Percentiles rank a stretch among this genome's conserved stretches.
Evolutionary conservation across 164 flowering plant species (phyloP).

Genomic region (Magnolia officinalis): DNA sequence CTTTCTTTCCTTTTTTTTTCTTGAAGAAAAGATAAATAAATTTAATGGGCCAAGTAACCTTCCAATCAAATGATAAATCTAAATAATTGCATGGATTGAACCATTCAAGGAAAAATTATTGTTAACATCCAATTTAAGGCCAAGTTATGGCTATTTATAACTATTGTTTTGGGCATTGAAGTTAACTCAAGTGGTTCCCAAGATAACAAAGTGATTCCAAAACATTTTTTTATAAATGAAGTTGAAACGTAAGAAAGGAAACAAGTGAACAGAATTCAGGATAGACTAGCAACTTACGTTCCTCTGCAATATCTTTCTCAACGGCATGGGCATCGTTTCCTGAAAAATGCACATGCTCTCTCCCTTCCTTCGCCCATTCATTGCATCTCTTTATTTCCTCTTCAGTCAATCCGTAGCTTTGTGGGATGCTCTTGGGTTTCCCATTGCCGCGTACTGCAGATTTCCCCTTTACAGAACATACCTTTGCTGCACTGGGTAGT

Average conservation of each 20-base stretch:
- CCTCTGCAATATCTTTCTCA: slow-evolving; percentile 13
- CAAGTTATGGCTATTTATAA: no score
- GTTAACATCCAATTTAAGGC: no score
- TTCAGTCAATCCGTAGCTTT: slow-evolving; percentile 1
- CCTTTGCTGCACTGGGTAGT: not conserved
- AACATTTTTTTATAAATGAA: not conserved
- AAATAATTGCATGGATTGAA: no score
- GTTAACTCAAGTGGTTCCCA: not conserved
- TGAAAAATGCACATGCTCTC: slow-evolving; percentile 11
- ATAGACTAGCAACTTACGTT: slow-evolving; percentile 5
- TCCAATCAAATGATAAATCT: no score
- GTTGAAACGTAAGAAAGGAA: not conserved
- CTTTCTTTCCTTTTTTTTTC: not conserved
- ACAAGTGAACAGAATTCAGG: not conserved
- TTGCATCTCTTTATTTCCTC: slow-evolving; percentile 6
- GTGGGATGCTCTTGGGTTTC: not conserved
- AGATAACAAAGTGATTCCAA: not conserved
- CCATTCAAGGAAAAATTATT: no score
- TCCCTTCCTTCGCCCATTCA: slow-evolving; percentile 22
- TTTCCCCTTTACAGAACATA: slow-evolving; percentile 6
- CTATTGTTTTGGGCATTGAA: no score
- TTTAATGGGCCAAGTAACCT: no score
- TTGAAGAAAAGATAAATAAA: not conserved
- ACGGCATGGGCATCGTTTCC: slow-evolving; percentile 8
- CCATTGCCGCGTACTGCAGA: not conserved